Conservation (phyloP, 306 rosid species). For the Delonix regia region DNA sequence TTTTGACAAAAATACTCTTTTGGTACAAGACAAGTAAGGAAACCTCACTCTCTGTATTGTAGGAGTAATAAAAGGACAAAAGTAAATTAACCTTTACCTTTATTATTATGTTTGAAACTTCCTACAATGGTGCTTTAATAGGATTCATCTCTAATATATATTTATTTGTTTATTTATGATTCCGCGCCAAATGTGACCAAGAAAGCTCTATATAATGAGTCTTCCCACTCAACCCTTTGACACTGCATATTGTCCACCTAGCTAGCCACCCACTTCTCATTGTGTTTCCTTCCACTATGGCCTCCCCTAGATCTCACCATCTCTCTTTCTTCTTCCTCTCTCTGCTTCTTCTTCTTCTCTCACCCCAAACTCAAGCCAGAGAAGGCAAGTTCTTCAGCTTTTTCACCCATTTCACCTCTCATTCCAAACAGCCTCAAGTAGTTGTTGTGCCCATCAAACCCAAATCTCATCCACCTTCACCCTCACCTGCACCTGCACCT, state of each 20-base stretch:
- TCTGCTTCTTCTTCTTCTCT: slow-evolving; percentile 38
- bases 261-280: neutral
- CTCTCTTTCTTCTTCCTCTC: slow-evolving; percentile 46
- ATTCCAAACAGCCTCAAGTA: slow-evolving; percentile 23
- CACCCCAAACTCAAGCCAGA: slow-evolving; percentile 64
- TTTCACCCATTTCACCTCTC: slow-evolving; percentile 40
- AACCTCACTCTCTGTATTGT: too few species aligned
- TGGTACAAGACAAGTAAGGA: too few species aligned
- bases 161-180: neutral
- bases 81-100: too few species aligned
- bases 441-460: neutral
- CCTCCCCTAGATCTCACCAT: slow-evolving; percentile 39
- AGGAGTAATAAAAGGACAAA: too few species aligned
- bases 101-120: too few species aligned
- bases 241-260: slow-evolving; percentile 7
- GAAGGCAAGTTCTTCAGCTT: slow-evolving; percentile 53
- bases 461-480: slow-evolving; percentile 29
- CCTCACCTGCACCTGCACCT: slow-evolving; percentile 31
- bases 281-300: slow-evolving; percentile 44
- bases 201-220: slow-evolving; percentile 47
- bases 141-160: neutral
- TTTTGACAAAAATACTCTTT: too few species aligned
- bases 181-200: neutral
- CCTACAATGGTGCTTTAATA: too few species aligned
- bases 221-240: neutral